These are phyloP conservation scores for Rhodocollybia butyracea DNA, from an alignment of 768 basidiomycete species.

Conservation along the genomic window DNA sequence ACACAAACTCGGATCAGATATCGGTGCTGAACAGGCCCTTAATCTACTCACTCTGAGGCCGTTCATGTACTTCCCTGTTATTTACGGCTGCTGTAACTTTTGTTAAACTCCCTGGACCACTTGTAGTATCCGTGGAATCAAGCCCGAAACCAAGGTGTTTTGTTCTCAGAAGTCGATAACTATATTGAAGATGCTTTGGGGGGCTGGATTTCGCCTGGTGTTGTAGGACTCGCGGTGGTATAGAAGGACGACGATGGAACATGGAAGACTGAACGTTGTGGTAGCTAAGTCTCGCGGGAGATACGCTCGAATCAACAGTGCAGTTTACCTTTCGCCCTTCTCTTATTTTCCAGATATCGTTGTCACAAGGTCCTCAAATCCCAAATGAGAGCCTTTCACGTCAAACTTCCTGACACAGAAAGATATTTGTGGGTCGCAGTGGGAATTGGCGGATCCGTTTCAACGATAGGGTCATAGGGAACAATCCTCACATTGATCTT, in stretches of 20 bases:
- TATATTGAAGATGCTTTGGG: conserved; percentile 21
- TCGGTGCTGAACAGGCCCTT: too few relatives aligned
- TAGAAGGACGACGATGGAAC: conserved; percentile 18
- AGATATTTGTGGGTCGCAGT: conserved; percentile 22
- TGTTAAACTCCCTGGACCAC: neutral
- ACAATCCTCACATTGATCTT: conserved; percentile 17
- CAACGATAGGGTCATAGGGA: conserved; percentile 12
- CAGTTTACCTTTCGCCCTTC: neutral
- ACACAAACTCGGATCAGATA: too few relatives aligned
- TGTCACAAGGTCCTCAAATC: conserved; percentile 24
- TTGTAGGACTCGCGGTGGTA: conserved; percentile 26
- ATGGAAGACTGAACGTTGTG: conserved; percentile 30
- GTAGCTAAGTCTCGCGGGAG: conserved; percentile 21
- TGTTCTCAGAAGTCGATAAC: neutral
- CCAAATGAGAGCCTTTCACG: conserved; percentile 23
- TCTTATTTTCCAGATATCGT: conserved; percentile 7
- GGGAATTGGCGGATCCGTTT: conserved; percentile 21
- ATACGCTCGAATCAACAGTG: conserved; percentile 31
- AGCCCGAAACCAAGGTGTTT: neutral
- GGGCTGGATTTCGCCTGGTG: conserved; percentile 25
- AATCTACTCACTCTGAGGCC: too few relatives aligned
- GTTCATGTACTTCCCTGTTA: too few relatives aligned
- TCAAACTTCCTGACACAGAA: conserved; percentile 22
- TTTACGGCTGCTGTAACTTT: neutral
- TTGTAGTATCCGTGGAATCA: neutral